phyloP scores from a whole-genome alignment of 129 eudicot species.

The Erigeron canadensis region DNA sequence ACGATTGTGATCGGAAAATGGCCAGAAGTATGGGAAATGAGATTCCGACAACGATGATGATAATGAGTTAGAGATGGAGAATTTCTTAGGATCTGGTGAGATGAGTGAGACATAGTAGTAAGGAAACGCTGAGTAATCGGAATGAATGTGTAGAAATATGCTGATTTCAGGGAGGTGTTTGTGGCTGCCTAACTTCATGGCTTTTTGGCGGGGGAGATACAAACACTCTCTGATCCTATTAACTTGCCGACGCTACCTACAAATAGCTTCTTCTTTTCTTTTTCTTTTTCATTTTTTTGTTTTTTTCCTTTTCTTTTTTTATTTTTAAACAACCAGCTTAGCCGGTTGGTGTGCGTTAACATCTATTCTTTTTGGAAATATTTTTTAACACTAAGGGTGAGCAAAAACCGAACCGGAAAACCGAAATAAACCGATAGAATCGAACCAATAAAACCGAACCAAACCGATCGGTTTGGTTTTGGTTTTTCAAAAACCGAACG shows the following conservation, averaged over 20 bases:
- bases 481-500: too few species aligned
- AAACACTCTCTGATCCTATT: constrained; percentile 30
- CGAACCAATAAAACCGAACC: too few species aligned
- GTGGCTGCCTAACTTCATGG: constrained; percentile 49
- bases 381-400: too few species aligned
- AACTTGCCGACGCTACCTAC: constrained; percentile 1
- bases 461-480: too few species aligned
- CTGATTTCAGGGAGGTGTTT: constrained; percentile 47
- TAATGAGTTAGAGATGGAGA: constrained; percentile 28
- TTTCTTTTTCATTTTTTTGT: too few species aligned
- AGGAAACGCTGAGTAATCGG: constrained; percentile 49
- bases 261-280: too few species aligned
- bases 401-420: too few species aligned
- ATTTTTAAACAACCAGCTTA: too few species aligned
- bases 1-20: constrained; percentile 11
- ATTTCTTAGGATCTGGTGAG: constrained; percentile 23
- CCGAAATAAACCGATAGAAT: too few species aligned
- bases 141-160: constrained; percentile 37
- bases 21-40: constrained; percentile 15
- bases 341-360: too few species aligned
- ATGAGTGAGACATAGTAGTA: constrained; percentile 29
- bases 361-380: too few species aligned
- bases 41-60: constrained; percentile 27
- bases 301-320: too few species aligned
- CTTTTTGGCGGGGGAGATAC: constrained; percentile 45